Evolutionary conservation across 495 filamentous ascomycete species (phyloP).

Genomic region (Aspergillus ostianus): DNA sequence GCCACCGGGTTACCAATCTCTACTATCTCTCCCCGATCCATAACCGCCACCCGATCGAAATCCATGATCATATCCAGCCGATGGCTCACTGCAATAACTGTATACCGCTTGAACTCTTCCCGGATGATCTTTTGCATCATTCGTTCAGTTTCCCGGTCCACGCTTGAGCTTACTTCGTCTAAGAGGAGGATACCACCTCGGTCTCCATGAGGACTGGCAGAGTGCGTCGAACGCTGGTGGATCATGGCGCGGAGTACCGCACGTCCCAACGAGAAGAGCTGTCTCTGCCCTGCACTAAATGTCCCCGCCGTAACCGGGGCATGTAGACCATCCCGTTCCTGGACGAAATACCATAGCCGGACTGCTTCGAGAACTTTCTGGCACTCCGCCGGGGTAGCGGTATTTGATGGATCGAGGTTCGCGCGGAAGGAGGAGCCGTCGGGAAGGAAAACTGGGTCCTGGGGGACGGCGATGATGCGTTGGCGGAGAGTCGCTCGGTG

Average conservation of each 20-base stretch:
- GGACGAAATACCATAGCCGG: slow-evolving; percentile 39
- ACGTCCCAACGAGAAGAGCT: slow-evolving; percentile 54
- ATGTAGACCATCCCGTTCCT: slow-evolving; percentile 39
- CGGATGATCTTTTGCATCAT: slow-evolving; percentile 43
- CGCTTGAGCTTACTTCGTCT: slow-evolving; percentile 53
- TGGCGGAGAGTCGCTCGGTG: slow-evolving; percentile 26
- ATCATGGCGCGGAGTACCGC: slow-evolving; percentile 40
- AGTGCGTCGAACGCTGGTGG: not conserved
- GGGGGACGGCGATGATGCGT: slow-evolving; percentile 42
- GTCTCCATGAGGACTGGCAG: slow-evolving; percentile 1
- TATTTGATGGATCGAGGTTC: slow-evolving; percentile 76
- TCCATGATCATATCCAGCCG: slow-evolving; percentile 46
- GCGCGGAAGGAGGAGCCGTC: slow-evolving; percentile 41
- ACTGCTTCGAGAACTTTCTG: slow-evolving; percentile 19
- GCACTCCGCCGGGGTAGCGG: slow-evolving; percentile 67
- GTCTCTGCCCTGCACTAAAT: slow-evolving; percentile 50
- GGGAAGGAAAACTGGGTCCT: slow-evolving; percentile 39
- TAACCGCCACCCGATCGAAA: slow-evolving; percentile 46
- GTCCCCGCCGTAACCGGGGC: slow-evolving; percentile 33
- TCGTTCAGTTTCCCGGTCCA: slow-evolving; percentile 45
- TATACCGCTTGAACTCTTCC: slow-evolving; percentile 43
- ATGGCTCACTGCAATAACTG: slow-evolving; percentile 49
- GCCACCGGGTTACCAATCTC: slow-evolving; percentile 38
- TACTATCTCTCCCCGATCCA: slow-evolving; percentile 38
- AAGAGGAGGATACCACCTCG: slow-evolving; percentile 41